Base-by-base conservation (phyloP, 2,329 filamentous ascomycete species). In the Eutypa lata region DNA sequence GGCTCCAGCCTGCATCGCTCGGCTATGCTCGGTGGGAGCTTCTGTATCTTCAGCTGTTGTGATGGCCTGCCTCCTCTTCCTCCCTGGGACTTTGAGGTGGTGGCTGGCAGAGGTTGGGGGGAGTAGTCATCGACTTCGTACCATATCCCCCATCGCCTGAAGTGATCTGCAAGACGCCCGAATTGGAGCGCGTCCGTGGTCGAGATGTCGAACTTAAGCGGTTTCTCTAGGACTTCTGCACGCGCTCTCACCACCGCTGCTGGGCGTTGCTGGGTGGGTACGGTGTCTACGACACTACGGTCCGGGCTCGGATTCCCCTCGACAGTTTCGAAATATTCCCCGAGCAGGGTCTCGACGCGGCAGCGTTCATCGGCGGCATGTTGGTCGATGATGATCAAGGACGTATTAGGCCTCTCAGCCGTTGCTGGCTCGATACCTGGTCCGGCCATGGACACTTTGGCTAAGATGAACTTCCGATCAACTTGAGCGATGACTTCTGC, bases 331-430 rank as follows among this genome's bases (percentile, higher is more conserved):
- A 84, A 84, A 51, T 83, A 84, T 6, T 58, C 59, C 0, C 61
- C 60, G 66, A 95, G 84, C 1, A 99, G 76, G 0, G 70, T 67
- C 66, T 99, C 94, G 1, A 97, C 81, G 1, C 86, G 85, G 57
- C 89, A 85, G 45, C 94, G 82, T 73, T 99, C 94, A 66, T 97
- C 93, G 3, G 92, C 94, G 1, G 94, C 94, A 66, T 99, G 94
- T 65, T 99, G 94, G 64, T 99, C 94, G 6, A 97, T 79, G 0
- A 96, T 78, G 4, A 97, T 73, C 1, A 84, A 24, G 47, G 66
- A 52, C 11, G 47, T 31, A 5, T 38, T 31, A 6, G 40, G 16
- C 38, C 53, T 24, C 44, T 44, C 7, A 16, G 6, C 6, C 13
- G 19, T 16, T 54, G 51, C 7, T 31, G 3, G 16, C 26, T 26